These are phyloP conservation scores for Conringia planisiliqua DNA, from an alignment of 345 rosid species.

Conservation along the genomic window DNA sequence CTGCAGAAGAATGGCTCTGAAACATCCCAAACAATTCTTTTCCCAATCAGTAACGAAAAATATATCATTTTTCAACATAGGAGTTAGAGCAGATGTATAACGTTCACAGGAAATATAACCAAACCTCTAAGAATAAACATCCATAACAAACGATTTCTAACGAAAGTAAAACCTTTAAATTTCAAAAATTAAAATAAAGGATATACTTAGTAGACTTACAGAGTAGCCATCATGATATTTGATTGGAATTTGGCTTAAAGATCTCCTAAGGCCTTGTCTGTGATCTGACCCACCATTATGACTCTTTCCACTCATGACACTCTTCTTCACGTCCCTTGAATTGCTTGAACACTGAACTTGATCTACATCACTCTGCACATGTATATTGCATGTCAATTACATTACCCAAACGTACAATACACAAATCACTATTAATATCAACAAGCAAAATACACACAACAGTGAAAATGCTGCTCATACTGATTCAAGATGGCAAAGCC, in stretches of 20 bases:
- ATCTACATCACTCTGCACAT: conserved; percentile 72
- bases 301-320: conserved; percentile 35
- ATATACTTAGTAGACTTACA: conserved; percentile 44
- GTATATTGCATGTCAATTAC: background rate
- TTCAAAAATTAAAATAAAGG: background rate
- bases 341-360: conserved; percentile 42
- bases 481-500: background rate
- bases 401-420: background rate
- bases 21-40: conserved; percentile 20
- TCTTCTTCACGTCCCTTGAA: conserved; percentile 40
- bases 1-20: conserved; percentile 84
- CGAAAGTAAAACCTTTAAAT: background rate
- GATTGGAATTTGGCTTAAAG: conserved; percentile 68
- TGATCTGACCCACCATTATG: conserved; percentile 40
- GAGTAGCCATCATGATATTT: conserved; percentile 80
- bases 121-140: conserved; percentile 1
- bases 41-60: background rate
- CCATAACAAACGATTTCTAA: background rate
- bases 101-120: background rate
- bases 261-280: conserved; percentile 57
- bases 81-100: background rate
- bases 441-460: background rate
- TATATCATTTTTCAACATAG: background rate
- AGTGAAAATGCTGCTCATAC: background rate
- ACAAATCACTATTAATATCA: background rate